phyloP scores from a whole-genome alignment of 805 yeast species.

The Nakazawaea ambrosiae region DNA sequence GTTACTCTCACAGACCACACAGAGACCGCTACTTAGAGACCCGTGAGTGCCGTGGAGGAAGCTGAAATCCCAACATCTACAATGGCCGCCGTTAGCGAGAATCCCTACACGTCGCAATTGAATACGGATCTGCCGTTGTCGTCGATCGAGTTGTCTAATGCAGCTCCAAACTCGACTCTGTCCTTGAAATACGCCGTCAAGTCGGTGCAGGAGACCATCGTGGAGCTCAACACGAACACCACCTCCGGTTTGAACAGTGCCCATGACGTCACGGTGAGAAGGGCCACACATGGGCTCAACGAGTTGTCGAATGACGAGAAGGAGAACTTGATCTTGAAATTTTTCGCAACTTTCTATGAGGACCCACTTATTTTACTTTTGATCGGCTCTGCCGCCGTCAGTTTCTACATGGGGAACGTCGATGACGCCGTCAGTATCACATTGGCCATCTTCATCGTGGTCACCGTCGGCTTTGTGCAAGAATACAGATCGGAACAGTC shows the following conservation, averaged over 20 bases:
- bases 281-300: constrained; percentile 73
- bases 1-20: too few species aligned
- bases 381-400: constrained; percentile 82
- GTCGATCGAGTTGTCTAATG: constrained; percentile 14
- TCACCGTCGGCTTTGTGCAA: constrained; percentile 94
- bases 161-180: constrained; percentile 31
- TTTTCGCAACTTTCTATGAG: constrained; percentile 73
- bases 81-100: constrained; percentile 28
- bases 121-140: constrained; percentile 4
- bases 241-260: constrained; percentile 54
- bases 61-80: too few species aligned
- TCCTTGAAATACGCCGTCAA: constrained; percentile 58
- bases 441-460: constrained; percentile 86
- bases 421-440: constrained; percentile 96
- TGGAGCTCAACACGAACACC: constrained; percentile 55
- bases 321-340: constrained; percentile 66
- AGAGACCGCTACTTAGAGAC: too few species aligned
- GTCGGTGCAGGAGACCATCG: constrained; percentile 58
- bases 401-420: constrained; percentile 89
- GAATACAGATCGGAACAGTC: constrained; percentile 95
- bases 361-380: constrained; percentile 86
- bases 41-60: too few species aligned
- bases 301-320: constrained; percentile 74
- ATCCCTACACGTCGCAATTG: constrained; percentile 25
- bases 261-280: constrained; percentile 67